A percentile compares a stretch with the other conserved stretches of the same genome.
Conservation (phyloP, 495 filamentous ascomycete genomes). For the Aspergillus bridgeri region DNA sequence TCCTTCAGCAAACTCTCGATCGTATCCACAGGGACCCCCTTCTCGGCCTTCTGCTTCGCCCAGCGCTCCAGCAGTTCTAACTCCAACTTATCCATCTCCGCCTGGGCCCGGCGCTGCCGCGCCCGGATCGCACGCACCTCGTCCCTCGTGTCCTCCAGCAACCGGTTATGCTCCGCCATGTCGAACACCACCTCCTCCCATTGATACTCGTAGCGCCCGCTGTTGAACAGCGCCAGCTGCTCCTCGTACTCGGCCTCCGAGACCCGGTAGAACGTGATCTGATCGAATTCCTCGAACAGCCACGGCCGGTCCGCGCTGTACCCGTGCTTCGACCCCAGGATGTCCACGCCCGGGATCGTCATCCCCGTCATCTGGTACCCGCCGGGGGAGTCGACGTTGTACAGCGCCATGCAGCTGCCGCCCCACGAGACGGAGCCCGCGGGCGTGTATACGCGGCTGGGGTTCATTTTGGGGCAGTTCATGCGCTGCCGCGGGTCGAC, state of each 20-base stretch:
- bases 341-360: conserved; percentile 54
- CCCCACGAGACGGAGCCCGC: conserved; percentile 54
- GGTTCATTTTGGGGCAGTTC: conserved; percentile 57
- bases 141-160: conserved; percentile 36
- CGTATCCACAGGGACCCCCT: conserved; percentile 37
- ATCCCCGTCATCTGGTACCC: conserved; percentile 55
- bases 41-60: conserved; percentile 46
- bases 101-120: conserved; percentile 41
- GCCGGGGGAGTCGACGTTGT: conserved; percentile 57
- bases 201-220: conserved; percentile 48
- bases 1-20: conserved; percentile 43
- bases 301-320: conserved; percentile 46
- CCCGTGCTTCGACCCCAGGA: conserved; percentile 46
- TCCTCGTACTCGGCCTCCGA: conserved; percentile 45
- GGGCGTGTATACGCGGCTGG: conserved; percentile 54
- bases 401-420: conserved; percentile 51
- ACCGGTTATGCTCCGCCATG: conserved; percentile 50
- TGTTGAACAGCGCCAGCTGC: conserved; percentile 36
- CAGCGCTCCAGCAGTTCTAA: conserved; percentile 41
- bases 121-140: conserved; percentile 41
- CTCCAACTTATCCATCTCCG: conserved; percentile 45
- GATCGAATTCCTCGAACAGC: conserved; percentile 57
- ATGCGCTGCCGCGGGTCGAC: conserved; percentile 53
- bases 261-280: conserved; percentile 54
- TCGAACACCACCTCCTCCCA: conserved; percentile 47